Evolutionary conservation across 2,329 filamentous ascomycete genomes (phyloP).

Genomic region (Aspergillus sp.): DNA sequence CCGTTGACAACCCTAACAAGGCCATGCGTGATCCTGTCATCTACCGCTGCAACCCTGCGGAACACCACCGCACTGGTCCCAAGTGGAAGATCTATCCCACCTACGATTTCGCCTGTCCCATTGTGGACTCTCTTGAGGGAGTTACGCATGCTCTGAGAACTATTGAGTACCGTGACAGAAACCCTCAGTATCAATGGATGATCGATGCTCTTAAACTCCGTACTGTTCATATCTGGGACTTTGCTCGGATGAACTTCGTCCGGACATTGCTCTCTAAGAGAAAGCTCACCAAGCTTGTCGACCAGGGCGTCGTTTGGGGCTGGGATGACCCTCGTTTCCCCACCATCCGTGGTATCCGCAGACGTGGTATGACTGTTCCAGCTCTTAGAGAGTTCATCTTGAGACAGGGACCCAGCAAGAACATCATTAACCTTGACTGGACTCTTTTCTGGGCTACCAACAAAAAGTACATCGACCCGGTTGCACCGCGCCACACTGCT

Average conservation of each 20-base stretch:
- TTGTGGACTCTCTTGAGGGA: slow-evolving; percentile 57
- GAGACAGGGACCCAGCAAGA: slow-evolving; percentile 44
- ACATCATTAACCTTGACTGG: slow-evolving; percentile 46
- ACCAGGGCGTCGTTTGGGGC: slow-evolving; percentile 43
- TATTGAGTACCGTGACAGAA: slow-evolving; percentile 52
- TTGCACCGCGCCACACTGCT: slow-evolving; percentile 67
- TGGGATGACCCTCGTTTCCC: slow-evolving; percentile 49
- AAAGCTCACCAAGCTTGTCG: slow-evolving; percentile 46
- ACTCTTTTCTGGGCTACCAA: slow-evolving; percentile 51
- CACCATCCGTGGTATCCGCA: slow-evolving; percentile 44
- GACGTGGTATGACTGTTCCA: slow-evolving; percentile 45
- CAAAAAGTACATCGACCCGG: slow-evolving; percentile 75
- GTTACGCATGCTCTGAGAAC: slow-evolving; percentile 60
- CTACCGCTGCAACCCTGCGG: slow-evolving; percentile 76
- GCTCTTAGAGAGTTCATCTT: slow-evolving; percentile 46
- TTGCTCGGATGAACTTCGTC: slow-evolving; percentile 48
- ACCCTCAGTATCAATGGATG: slow-evolving; percentile 48
- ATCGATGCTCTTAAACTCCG: slow-evolving; percentile 42
- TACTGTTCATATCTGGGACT: slow-evolving; percentile 45
- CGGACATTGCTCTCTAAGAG: slow-evolving; percentile 46
- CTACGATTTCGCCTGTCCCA: slow-evolving; percentile 60
- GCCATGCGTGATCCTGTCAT: slow-evolving; percentile 95
- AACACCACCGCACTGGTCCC: slow-evolving; percentile 57
- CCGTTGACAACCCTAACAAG: slow-evolving; percentile 86
- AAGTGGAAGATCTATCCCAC: slow-evolving; percentile 63